A percentile compares a stretch with the other conserved stretches of the same genome.
phyloP scores from a whole-genome alignment of 75 land plant species.

The Cunninghamia lanceolata region DNA sequence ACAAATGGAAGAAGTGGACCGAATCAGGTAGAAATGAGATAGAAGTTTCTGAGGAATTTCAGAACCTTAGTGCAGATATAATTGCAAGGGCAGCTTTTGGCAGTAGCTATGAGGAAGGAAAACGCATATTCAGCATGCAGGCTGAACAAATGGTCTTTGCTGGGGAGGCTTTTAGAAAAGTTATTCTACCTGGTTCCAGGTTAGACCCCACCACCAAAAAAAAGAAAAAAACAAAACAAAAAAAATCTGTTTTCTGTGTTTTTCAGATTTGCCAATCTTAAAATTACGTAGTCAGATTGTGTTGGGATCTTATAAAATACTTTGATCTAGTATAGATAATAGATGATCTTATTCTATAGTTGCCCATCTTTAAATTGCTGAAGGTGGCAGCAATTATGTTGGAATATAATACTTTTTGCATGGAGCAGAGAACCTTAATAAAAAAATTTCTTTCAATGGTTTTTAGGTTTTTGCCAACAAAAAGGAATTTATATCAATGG shows the following conservation, averaged over 20 bases:
- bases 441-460: not conserved
- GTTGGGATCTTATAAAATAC: not conserved
- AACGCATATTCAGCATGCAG: constrained; percentile 40
- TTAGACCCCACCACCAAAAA: constrained; percentile 12
- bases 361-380: not conserved
- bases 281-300: not conserved
- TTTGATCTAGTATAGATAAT: not conserved
- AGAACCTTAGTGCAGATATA: constrained; percentile 44
- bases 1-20: constrained; percentile 42
- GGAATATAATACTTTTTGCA: not conserved
- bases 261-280: not conserved
- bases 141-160: constrained; percentile 35
- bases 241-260: not conserved
- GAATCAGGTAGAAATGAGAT: constrained; percentile 41
- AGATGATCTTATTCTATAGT: not conserved
- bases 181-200: constrained; percentile 50
- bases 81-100: constrained; percentile 80
- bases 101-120: constrained; percentile 65
- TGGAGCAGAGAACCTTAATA: not conserved
- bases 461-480: constrained; percentile 37
- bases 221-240: no score
- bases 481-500: constrained; percentile 20
- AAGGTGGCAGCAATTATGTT: not conserved
- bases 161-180: constrained; percentile 1
- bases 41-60: constrained; percentile 55